These are phyloP conservation scores for Arabidopsis hybrid DNA, from an alignment of 441 rosid genomes.

Conservation along the genomic window DNA sequence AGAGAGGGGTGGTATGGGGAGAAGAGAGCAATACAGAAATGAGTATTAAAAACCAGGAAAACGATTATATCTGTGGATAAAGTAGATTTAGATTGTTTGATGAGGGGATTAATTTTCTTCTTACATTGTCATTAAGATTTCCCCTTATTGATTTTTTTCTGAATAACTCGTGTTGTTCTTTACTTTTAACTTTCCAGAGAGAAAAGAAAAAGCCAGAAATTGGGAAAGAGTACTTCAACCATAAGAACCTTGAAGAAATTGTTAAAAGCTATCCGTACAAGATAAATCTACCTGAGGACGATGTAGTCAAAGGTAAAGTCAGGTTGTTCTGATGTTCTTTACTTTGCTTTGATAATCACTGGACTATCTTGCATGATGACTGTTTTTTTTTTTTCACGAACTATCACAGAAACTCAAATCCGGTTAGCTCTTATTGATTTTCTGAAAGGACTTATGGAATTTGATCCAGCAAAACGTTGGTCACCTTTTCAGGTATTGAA, in stretches of 20 bases:
- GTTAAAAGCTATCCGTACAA: conserved; percentile 88
- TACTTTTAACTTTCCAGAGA: conserved; percentile 60
- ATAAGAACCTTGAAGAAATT: conserved; percentile 94
- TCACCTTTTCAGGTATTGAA: conserved; percentile 90
- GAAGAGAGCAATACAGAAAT: too few species aligned
- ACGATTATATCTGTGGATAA: conserved; percentile 10
- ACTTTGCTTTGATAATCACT: conserved; percentile 20
- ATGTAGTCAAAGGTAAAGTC: conserved; percentile 77
- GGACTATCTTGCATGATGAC: conserved; percentile 23
- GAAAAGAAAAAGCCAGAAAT: conserved; percentile 86
- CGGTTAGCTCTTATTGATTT: conserved; percentile 97
- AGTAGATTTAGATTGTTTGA: conserved; percentile 8
- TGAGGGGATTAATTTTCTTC: conserved; percentile 2
- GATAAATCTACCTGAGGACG: conserved; percentile 82
- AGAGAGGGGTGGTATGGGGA: not conserved
- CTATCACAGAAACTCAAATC: conserved; percentile 76
- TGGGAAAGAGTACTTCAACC: conserved; percentile 97
- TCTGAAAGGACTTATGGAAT: conserved; percentile 97
- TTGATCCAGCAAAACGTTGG: conserved; percentile 99
- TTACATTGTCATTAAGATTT: conserved; percentile 29
- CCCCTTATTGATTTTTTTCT: conserved; percentile 6
- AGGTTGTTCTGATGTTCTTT: conserved; percentile 8
- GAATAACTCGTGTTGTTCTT: conserved; percentile 12
- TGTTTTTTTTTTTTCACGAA: conserved; percentile 25
- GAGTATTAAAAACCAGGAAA: conserved; percentile 22